phyloP scores from a whole-genome alignment of 2,329 filamentous ascomycete species.

The Podosphaera xanthii region DNA sequence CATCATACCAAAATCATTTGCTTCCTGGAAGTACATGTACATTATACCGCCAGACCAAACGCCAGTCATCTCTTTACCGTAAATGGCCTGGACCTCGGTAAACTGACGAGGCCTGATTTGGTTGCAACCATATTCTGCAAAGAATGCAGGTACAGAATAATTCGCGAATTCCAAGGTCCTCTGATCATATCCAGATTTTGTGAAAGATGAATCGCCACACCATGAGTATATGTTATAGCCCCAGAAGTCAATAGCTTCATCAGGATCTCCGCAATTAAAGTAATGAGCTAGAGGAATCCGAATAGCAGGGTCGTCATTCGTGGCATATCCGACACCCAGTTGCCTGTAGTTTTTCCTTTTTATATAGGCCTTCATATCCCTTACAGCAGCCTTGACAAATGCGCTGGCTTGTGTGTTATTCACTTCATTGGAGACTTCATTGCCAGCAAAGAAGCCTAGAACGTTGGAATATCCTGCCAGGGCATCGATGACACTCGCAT shows the following conservation, averaged over 20 bases:
- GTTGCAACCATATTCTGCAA: slow-evolving; percentile 97
- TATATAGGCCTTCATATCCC: slow-evolving; percentile 3
- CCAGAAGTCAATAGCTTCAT: slow-evolving; percentile 75
- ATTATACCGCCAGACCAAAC: slow-evolving; percentile 94
- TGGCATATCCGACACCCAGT: slow-evolving; percentile 3
- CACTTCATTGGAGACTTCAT: slow-evolving; percentile 77
- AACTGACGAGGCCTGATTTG: slow-evolving; percentile 45
- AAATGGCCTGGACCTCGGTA: slow-evolving; percentile 66
- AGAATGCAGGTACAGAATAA: slow-evolving; percentile 91
- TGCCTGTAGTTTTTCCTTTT: slow-evolving; percentile 2
- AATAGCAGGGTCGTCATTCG: slow-evolving; percentile 41
- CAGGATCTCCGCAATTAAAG: slow-evolving; percentile 67
- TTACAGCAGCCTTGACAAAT: slow-evolving; percentile 48
- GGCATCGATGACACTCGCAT: slow-evolving; percentile 63
- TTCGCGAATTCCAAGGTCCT: slow-evolving; percentile 69
- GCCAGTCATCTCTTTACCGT: slow-evolving; percentile 53
- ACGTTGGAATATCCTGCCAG: slow-evolving; percentile 71
- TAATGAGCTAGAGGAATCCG: slow-evolving; percentile 67
- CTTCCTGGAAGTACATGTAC: slow-evolving; percentile 94
- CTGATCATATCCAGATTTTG: slow-evolving; percentile 54
- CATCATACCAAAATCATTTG: slow-evolving; percentile 57
- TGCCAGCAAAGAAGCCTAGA: slow-evolving; percentile 94
- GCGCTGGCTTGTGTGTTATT: slow-evolving; percentile 82
- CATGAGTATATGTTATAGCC: slow-evolving; percentile 99
- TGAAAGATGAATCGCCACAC: slow-evolving; percentile 70